Evolutionary conservation across 148 eudicot genomes (phyloP).

Genomic region (Cornus controversa): DNA sequence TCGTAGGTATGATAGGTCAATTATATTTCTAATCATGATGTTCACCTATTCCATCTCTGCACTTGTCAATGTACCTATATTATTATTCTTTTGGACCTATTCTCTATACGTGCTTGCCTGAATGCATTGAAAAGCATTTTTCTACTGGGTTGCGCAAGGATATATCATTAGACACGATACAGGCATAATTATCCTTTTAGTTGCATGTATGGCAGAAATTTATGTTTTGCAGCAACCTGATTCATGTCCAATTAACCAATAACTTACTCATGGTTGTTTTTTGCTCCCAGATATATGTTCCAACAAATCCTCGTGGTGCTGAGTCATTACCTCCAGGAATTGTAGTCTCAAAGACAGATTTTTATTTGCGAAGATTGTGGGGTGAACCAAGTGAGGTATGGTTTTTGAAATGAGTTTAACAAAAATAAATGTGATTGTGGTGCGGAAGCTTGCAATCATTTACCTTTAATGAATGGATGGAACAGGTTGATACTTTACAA

Average conservation of each 20-base stretch:
- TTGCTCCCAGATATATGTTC: conserved; percentile 70
- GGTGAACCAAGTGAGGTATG: conserved; percentile 91
- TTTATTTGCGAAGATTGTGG: conserved; percentile 91
- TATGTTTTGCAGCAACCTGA: background rate
- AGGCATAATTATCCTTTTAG: no score
- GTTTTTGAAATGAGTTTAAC: background rate
- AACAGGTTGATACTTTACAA: background rate
- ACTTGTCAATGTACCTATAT: no score
- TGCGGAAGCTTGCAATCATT: background rate
- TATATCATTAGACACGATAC: no score
- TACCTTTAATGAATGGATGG: background rate
- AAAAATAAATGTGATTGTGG: no score
- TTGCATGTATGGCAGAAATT: background rate
- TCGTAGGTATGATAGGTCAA: no score
- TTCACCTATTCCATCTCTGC: no score
- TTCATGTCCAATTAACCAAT: background rate
- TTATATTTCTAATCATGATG: no score
- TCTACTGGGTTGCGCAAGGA: no score
- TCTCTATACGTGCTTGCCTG: no score
- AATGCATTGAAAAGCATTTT: no score
- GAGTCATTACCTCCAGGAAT: conserved; percentile 96
- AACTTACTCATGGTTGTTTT: background rate
- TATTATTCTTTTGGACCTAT: no score
- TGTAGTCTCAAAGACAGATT: conserved; percentile 76
- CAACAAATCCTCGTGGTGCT: conserved; percentile 94